Evolutionary conservation across 164 flowering plant species (phyloP).

Genomic region (Vitis riparia): DNA sequence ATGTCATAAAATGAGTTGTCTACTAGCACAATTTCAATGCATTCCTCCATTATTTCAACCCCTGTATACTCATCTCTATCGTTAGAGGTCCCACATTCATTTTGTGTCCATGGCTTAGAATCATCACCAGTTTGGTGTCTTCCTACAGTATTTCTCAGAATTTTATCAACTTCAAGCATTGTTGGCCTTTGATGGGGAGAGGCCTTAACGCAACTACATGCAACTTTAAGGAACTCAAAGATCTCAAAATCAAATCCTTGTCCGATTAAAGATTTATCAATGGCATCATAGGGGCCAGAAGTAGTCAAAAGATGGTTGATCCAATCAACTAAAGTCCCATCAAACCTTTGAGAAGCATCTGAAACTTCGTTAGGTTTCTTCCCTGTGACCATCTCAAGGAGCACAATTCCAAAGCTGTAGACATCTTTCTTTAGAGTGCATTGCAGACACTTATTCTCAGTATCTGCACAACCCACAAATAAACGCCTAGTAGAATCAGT

Average conservation of each 20-base stretch:
- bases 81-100: no score
- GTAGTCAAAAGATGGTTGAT: not conserved
- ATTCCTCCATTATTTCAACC: no score
- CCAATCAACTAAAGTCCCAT: constrained; percentile 2
- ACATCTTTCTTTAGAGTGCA: not conserved
- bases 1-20: no score
- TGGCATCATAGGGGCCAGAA: not conserved
- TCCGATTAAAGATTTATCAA: not conserved
- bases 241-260: not conserved
- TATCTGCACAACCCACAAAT: no score
- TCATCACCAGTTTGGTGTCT: not conserved
- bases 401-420: not conserved
- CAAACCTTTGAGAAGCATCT: not conserved
- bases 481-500: not conserved
- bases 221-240: not conserved
- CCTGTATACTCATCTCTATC: no score
- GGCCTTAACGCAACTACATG: not conserved
- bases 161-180: not conserved
- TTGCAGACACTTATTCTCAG: not conserved
- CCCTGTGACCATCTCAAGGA: not conserved
- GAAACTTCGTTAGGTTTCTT: not conserved
- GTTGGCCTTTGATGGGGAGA: not conserved
- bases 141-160: not conserved
- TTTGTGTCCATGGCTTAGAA: not conserved
- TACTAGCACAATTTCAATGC: no score